Conservation (phyloP, 306 rosid species). For the Quercus berberidifolia region DNA sequence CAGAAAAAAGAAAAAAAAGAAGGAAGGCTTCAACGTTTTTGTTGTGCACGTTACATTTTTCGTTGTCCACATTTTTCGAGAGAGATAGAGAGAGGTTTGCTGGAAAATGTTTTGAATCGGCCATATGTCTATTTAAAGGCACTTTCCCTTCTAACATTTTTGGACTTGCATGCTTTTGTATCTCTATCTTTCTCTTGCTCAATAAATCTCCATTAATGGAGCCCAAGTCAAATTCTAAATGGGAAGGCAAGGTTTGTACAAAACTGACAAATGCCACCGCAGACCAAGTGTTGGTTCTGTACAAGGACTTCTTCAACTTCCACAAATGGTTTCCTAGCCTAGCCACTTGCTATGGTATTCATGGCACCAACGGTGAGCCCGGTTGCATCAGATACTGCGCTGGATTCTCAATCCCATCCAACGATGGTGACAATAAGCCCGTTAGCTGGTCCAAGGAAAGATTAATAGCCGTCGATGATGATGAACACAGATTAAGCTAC, state of each 20-base stretch:
- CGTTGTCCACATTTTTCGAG: no score
- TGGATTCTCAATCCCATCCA: slow-evolving; percentile 46
- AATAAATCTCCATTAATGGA: slow-evolving; percentile 13
- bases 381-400: slow-evolving; percentile 61
- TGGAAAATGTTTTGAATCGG: no score
- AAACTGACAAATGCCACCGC: slow-evolving; percentile 13
- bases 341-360: slow-evolving; percentile 43
- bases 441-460: slow-evolving; percentile 64
- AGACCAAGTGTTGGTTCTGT: slow-evolving; percentile 45
- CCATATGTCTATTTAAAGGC: no score
- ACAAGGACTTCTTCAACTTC: slow-evolving; percentile 63
- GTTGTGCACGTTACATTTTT: no score
- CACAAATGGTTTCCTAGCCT: slow-evolving; percentile 51
- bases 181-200: no score
- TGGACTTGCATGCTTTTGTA: no score
- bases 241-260: slow-evolving; percentile 43
- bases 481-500: slow-evolving; percentile 25
- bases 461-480: slow-evolving; percentile 39
- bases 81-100: no score
- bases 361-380: slow-evolving; percentile 48
- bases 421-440: background rate
- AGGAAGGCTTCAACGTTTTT: no score
- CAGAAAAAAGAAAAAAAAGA: no score
- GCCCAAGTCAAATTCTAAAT: slow-evolving; percentile 4
- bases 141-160: no score